Evolutionary conservation across 2,329 filamentous ascomycete genomes (phyloP).

Genomic region (Hysterium pulicare): DNA sequence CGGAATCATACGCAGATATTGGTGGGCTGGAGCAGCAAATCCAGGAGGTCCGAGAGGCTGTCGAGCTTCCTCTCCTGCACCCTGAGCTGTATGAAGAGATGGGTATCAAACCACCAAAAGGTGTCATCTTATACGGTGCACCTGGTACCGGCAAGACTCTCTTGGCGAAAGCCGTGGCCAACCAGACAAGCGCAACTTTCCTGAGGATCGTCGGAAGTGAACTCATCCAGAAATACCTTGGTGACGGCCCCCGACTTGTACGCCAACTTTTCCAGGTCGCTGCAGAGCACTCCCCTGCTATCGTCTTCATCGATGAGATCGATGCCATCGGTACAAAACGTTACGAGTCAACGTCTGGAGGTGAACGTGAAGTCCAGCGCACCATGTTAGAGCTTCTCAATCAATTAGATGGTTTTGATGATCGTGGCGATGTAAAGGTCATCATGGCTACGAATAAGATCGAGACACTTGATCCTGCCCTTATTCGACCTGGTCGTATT

Average conservation of each 20-base stretch:
- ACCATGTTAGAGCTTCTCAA: constrained; percentile 98
- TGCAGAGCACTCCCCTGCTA: constrained; percentile 91
- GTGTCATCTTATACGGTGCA: constrained; percentile 96
- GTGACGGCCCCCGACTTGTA: constrained; percentile 90
- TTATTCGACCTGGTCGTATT: constrained; percentile 96
- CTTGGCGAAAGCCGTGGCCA: constrained; percentile 93
- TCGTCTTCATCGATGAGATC: constrained; percentile 99
- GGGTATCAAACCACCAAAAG: constrained; percentile 99
- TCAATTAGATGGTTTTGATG: constrained; percentile 97
- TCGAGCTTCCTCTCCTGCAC: constrained; percentile 90
- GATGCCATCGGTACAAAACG: constrained; percentile 98
- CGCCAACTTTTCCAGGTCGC: constrained; percentile 96
- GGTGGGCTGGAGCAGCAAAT: constrained; percentile 94
- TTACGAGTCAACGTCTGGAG: constrained; percentile 94
- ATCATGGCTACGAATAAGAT: constrained; percentile 99
- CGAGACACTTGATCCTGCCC: constrained; percentile 89
- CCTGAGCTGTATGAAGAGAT: constrained; percentile 99
- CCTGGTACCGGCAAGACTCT: constrained; percentile 96
- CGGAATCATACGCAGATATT: constrained; percentile 97
- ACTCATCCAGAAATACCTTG: constrained; percentile 97
- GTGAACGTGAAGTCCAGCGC: constrained; percentile 94
- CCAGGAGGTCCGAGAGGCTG: constrained; percentile 95
- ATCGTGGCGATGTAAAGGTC: constrained; percentile 97
- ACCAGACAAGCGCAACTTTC: constrained; percentile 98
- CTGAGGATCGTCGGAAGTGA: constrained; percentile 95